Evolutionary conservation across 2,329 filamentous ascomycete genomes (phyloP), one percentile per base, ranked within the genome.

Genomic region (Alternaria alternata): DNA sequence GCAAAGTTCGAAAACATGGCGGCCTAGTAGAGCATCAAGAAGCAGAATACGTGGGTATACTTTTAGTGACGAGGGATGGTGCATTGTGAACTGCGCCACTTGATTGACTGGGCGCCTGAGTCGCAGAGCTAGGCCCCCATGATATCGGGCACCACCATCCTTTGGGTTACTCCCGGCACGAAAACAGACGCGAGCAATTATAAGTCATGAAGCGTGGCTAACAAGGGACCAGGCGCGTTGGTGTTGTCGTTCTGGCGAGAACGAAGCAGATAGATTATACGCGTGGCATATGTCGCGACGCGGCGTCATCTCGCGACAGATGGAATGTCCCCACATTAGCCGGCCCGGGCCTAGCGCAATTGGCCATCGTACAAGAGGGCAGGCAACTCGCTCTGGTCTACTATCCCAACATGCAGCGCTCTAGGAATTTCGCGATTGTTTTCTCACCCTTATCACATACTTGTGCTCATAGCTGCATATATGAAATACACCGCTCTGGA

Each of bases 21-120:
- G 34, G 20, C 20, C 32, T 36, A 49, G 20, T 49, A 24, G 5
- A 26, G 8, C 20, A 16, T 7, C 14, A n/a, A 8, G 14, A 34
- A n/a, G 30, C 46, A 49, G 32, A 38, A 38, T 11, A 36, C 30
- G 30, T 14, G 22, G 36, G 20, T 11, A 22, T 36, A 49, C 32
- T 14, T 8, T 4, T 32, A 49, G 20, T 38, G 34, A 49, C 14
- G 24, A 30, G 30, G 46, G 30, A 36, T 20, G 16, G 46, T 32
- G 20, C 30, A 38, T 49, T 5, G 32, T 38, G 3, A 12, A 49
- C 20, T 22, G 34, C 46, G 46, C 46, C 30, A 36, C 20, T 49
- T 49, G 30, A 26, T 49, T 49, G 32, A 49, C 46, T 26, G 46
- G 46, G 46, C 32, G 46, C 46, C 46, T 49, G 46, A 49, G 46